These are phyloP conservation scores for Arthroderma sp. DNA, from an alignment of 2,329 filamentous ascomycete species.

Conservation along the genomic window DNA sequence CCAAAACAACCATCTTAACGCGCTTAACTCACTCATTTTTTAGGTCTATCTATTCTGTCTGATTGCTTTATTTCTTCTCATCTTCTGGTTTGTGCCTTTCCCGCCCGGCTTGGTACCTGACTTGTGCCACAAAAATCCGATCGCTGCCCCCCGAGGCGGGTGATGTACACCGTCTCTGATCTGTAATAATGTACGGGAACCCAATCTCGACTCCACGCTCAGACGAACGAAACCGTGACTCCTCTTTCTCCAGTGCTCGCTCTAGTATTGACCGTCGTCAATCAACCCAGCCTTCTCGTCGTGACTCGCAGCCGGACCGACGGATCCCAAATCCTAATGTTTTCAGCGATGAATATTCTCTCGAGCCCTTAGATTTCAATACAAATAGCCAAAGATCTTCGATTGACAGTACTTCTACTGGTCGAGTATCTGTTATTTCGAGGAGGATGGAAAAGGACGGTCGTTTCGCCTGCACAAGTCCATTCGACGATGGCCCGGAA, in stretches of 20 bases:
- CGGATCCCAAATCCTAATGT: conserved; percentile 28
- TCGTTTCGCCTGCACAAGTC: conserved; percentile 1
- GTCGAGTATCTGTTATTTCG: conserved; percentile 2
- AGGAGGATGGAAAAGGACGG: background rate
- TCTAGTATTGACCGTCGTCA: background rate
- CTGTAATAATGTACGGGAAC: background rate
- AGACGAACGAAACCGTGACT: background rate
- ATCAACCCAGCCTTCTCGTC: background rate
- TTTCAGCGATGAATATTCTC: conserved; percentile 37
- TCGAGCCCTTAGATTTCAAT: conserved; percentile 25
- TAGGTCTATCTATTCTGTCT: too few species aligned
- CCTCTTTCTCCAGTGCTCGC: background rate
- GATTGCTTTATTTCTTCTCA: too few species aligned
- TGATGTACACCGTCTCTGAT: background rate
- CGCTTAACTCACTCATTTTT: too few species aligned
- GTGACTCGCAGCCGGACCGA: background rate
- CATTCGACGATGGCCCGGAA: conserved; percentile 15
- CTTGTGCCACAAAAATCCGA: background rate
- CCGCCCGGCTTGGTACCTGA: too few species aligned
- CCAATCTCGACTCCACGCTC: background rate
- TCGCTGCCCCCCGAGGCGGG: conserved; percentile 3
- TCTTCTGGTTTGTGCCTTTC: too few species aligned
- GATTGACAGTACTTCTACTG: conserved; percentile 4
- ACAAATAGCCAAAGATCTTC: conserved; percentile 6
- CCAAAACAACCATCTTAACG: too few species aligned